These are phyloP conservation scores for Antitrichia curtipendula DNA, from an alignment of 225 moss, liverwort and hornwort species.

Conservation along the genomic window DNA sequence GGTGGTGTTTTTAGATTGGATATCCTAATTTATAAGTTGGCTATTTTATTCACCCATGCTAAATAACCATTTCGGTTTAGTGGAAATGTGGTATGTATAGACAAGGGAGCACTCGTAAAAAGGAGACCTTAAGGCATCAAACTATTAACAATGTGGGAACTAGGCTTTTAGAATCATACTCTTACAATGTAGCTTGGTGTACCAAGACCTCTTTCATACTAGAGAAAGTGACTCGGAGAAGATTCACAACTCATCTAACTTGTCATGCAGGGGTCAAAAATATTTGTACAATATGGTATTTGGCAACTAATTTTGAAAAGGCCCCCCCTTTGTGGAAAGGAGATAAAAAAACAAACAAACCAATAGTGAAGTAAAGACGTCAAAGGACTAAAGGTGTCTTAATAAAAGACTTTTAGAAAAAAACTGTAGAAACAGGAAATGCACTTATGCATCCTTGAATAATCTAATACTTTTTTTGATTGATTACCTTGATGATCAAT, in stretches of 20 bases:
- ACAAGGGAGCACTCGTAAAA: neutral
- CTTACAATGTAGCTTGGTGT: neutral
- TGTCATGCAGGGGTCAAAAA: neutral
- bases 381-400: neutral
- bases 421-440: fast-evolving
- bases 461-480: too few relatives aligned
- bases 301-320: fast-evolving
- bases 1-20: neutral
- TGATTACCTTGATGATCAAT: too few relatives aligned
- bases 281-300: neutral
- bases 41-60: fast-evolving
- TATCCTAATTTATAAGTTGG: neutral
- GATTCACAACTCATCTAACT: neutral
- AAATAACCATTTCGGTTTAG: too few relatives aligned
- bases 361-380: fast-evolving
- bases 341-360: neutral
- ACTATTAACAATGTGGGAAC: fast-evolving
- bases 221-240: neutral
- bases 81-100: neutral
- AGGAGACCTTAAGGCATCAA: too few relatives aligned
- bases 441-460: too few relatives aligned
- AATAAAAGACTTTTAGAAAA: neutral
- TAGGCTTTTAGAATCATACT: neutral
- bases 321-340: neutral
- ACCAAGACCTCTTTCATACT: neutral